Conservation (phyloP, 2,329 filamentous ascomycete species). For the Fusarium sp. region DNA sequence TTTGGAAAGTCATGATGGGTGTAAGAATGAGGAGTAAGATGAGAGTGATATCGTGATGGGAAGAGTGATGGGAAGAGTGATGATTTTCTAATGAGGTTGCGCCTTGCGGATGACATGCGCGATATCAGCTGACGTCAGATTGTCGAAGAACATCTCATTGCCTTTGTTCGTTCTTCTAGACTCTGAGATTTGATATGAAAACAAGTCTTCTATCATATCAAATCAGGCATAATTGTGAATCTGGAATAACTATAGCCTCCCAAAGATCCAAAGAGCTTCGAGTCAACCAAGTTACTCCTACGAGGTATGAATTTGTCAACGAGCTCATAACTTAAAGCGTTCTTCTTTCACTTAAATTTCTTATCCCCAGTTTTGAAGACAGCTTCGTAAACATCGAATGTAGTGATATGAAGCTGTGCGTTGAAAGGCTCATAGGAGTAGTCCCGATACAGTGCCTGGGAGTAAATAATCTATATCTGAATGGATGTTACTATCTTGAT, state of each 20-base stretch:
- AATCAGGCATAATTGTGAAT: background rate
- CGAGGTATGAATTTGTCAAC: background rate
- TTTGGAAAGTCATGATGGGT: background rate
- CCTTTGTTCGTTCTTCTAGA: rapidly evolving
- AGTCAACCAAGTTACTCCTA: too few species aligned
- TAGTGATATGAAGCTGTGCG: background rate
- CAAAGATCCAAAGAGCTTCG: too few species aligned
- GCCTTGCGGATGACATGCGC: constrained; percentile 4
- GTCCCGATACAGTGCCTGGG: background rate
- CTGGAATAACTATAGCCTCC: background rate
- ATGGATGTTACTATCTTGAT: background rate
- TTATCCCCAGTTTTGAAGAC: background rate
- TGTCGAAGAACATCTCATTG: background rate
- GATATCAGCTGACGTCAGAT: background rate
- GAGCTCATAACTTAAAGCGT: background rate
- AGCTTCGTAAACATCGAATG: background rate
- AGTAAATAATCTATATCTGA: background rate
- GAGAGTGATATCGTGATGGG: background rate
- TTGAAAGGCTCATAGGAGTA: background rate
- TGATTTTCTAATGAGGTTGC: background rate
- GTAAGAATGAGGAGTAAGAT: background rate
- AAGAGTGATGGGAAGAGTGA: background rate
- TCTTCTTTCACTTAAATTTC: background rate
- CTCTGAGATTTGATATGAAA: background rate
- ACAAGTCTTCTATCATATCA: background rate